These are phyloP conservation scores for Podila minutissima DNA, from an alignment of 192 early-diverging fungal species.

Conservation along the genomic window DNA sequence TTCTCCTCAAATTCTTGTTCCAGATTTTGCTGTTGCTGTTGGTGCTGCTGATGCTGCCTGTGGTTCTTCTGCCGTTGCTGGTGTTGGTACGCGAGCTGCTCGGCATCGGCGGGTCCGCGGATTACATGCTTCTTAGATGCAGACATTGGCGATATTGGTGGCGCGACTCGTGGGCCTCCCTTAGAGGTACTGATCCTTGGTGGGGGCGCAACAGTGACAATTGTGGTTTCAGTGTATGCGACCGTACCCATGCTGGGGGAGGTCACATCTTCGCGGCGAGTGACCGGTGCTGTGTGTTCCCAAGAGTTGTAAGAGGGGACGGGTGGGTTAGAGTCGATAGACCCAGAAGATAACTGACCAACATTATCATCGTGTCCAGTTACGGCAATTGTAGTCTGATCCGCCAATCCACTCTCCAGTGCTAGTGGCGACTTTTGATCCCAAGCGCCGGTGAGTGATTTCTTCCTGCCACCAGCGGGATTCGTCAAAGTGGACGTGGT, in stretches of 20 bases:
- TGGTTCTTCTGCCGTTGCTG: not conserved
- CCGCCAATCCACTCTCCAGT: not conserved
- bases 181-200: slow-evolving; percentile 2
- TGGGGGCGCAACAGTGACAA: slow-evolving; percentile 6
- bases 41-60: slow-evolving; percentile 1
- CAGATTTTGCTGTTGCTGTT: not conserved
- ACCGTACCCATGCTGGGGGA: not conserved
- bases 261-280: not conserved
- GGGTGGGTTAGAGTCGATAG: slow-evolving; percentile 2
- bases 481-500: not conserved
- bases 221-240: slow-evolving; percentile 4
- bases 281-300: not conserved
- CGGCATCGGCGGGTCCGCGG: not conserved
- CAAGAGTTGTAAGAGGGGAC: slow-evolving; percentile 11
- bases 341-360: not conserved
- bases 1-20: slow-evolving; percentile 11
- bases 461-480: not conserved
- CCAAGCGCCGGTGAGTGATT: not conserved
- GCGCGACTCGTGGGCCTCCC: not conserved
- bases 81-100: not conserved
- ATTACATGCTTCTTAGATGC: not conserved
- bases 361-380: not conserved
- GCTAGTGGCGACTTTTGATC: slow-evolving; percentile 1
- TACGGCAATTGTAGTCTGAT: not conserved
- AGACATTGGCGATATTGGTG: not conserved